These are phyloP conservation scores for Trametes meyenii DNA, from an alignment of 768 basidiomycete genomes.

Conservation along the genomic window DNA sequence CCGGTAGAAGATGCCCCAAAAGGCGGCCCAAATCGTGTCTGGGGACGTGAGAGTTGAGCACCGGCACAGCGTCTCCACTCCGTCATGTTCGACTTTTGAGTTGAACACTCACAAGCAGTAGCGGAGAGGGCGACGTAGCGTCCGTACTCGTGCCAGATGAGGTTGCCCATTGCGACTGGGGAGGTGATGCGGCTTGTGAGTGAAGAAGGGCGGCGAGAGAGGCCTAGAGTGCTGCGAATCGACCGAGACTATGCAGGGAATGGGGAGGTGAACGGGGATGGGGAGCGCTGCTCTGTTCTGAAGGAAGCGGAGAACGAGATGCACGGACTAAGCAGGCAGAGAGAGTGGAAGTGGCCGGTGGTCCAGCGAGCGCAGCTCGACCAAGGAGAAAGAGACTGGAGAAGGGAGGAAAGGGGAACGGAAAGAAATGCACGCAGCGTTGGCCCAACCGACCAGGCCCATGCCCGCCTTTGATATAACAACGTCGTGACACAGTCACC, in stretches of 20 bases:
- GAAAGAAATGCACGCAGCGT: conserved; percentile 26
- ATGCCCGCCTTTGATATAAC: conserved; percentile 17
- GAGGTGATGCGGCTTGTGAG: conserved; percentile 3
- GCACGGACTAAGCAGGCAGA: conserved; percentile 37
- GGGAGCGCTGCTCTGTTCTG: conserved; percentile 27
- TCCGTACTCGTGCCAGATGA: conserved; percentile 81
- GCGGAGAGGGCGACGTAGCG: conserved; percentile 71
- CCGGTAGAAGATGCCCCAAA: conserved; percentile 82
- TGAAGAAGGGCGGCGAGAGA: conserved; percentile 1
- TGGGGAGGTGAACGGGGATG: conserved; percentile 13
- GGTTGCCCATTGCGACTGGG: conserved; percentile 62
- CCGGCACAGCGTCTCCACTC: not conserved
- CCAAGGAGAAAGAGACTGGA: conserved; percentile 37
- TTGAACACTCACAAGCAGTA: conserved; percentile 62
- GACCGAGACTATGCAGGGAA: conserved; percentile 18
- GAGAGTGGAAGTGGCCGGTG: conserved; percentile 30
- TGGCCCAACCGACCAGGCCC: conserved; percentile 9
- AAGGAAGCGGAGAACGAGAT: conserved; percentile 31
- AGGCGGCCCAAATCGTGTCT: conserved; percentile 82
- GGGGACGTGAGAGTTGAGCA: conserved; percentile 21
- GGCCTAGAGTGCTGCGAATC: conserved; percentile 18
- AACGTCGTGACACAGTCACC: conserved; percentile 20
- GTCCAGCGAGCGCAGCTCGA: conserved; percentile 46
- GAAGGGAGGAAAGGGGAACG: conserved; percentile 24
- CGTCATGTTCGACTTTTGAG: conserved; percentile 6